Base-by-base conservation (phyloP, 768 basidiomycete species). In the Lactarius sanguifluus region DNA sequence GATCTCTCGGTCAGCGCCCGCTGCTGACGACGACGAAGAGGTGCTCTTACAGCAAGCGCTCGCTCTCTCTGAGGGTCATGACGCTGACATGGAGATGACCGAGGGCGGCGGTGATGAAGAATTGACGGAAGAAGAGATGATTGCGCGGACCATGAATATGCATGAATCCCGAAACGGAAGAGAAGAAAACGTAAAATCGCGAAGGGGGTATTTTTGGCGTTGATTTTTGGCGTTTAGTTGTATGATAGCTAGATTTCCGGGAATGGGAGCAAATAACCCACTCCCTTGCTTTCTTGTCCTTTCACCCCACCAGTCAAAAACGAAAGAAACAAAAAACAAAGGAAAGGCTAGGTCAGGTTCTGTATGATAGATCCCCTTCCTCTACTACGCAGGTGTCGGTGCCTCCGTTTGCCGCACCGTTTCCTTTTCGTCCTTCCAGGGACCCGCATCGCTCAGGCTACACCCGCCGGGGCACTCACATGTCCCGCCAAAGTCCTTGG, bases 61-160 rank as follows among this genome's bases (percentile, higher is more conserved):
- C 56, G 88, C 86, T 10, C 76, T 96, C 79, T 92, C 91, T 0
- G 79, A 86, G 69, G 81, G 79, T 34, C 82, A 81, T 16, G 34
- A 23, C 2, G 13, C 57, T 71, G 86, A 86, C 41, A 81, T 79
- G 56, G 80, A 78, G 72, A 79, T 76, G 77, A 70, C 71, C 8
- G 75, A 70, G 41, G 62, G 80, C 1, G 86, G 84, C 1, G 86
- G 83, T 28, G 92, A 89, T 3, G 86, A 86, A 61, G 87, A 86
- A 61, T 80, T 87, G 73, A 85, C 85, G 66, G 93, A 96, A 73
- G 96, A 97, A 70, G 94, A 89, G 62, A 95, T 89, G 38, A 98
- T 98, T 74, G 86, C 89, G 56, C 81, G 86, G 56, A 97, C 96
- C 16, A 93, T 96, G 93, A 96, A n/a, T n/a, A n/a, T n/a, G 94